Base-by-base conservation (phyloP, 495 filamentous ascomycete species). In the Hypoxylon lienhwacheense region DNA sequence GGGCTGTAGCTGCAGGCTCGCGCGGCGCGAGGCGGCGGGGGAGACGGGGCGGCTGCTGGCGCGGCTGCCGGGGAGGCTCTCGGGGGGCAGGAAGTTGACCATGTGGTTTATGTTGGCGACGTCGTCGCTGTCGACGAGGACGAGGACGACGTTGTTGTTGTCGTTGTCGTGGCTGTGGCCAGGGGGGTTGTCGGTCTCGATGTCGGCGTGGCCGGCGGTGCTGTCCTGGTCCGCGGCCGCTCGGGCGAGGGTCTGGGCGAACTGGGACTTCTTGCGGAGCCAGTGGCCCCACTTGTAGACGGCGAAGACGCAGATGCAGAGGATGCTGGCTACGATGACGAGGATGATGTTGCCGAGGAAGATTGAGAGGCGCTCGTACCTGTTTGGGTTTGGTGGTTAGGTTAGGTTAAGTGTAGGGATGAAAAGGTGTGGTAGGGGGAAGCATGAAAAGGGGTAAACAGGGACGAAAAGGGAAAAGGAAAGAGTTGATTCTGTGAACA, bases 231-330 rank as follows among this genome's bases (percentile, higher is more conserved):
- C 54, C 1, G 20, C 57, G 5, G 34, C 26, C 8, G 45, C 51
- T 16, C 42, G 14, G 1, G 45, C 51, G 5, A 61, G 14, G 0
- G 51, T 55, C 65, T 86, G 81, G 3, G 85, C 84, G 54, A 87
- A 87, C 0, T 75, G 76, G 14, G 79, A 83, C 5, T 76, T 70
- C 53, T 70, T 71, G 40, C 85, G 77, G 2, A 88, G 68, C 3
- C 34, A 54, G 1, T 81, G 82, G 5, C 85, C 85, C 17, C 81
- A 74, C 71, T 72, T 82, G 70, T 85, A 87, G 55, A 88, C 81
- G 34, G 81, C 67, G 11, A 48, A 15, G 3, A 55, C 31, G 12
- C 19, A 21, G 1, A 15, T 22, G 14, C 12, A 50, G n/a, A 60
- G 22, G 22, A 54, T 8, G 4, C 8, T 7, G 49, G 85, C 86